Evolutionary conservation across 2,329 filamentous ascomycete genomes (phyloP).

Genomic region (Fusarium virguliforme): DNA sequence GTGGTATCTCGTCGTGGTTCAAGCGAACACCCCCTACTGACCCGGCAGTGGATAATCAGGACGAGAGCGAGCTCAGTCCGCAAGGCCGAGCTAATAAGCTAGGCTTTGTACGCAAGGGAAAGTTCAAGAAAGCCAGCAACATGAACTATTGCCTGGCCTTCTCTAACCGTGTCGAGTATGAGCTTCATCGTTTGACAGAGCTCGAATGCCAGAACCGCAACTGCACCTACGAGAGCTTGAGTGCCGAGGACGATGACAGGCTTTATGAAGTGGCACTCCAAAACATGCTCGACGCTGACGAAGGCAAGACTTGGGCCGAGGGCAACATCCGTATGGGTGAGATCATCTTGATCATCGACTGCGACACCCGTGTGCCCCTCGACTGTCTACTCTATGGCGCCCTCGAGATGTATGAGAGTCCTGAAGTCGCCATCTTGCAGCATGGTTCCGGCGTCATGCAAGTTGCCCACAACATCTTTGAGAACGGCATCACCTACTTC

Average conservation of each 20-base stretch:
- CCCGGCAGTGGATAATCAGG: slow-evolving; percentile 55
- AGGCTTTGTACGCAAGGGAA: slow-evolving; percentile 70
- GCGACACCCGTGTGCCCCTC: slow-evolving; percentile 74
- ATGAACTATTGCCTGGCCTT: slow-evolving; percentile 76
- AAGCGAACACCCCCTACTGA: slow-evolving; percentile 40
- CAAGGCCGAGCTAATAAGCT: slow-evolving; percentile 57
- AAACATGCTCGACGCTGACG: slow-evolving; percentile 65
- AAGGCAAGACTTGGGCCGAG: slow-evolving; percentile 69
- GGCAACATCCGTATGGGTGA: slow-evolving; percentile 72
- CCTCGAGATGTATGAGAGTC: slow-evolving; percentile 79
- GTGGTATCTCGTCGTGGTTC: slow-evolving; percentile 59
- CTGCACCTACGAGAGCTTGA: slow-evolving; percentile 60
- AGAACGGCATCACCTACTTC: slow-evolving; percentile 83
- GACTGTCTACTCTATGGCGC: slow-evolving; percentile 80
- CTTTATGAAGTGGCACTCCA: slow-evolving; percentile 64
- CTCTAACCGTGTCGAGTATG: slow-evolving; percentile 70
- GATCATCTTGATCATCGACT: slow-evolving; percentile 76
- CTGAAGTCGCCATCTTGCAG: slow-evolving; percentile 80
- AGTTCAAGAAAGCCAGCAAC: slow-evolving; percentile 78
- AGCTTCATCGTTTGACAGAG: slow-evolving; percentile 54
- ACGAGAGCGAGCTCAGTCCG: slow-evolving; percentile 58
- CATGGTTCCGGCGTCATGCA: slow-evolving; percentile 85
- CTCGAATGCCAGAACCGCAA: slow-evolving; percentile 42
- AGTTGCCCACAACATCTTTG: slow-evolving; percentile 80
- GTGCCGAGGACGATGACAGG: slow-evolving; percentile 59